These are phyloP conservation scores for Medicago arabica DNA, from an alignment of 306 rosid genomes.

Conservation along the genomic window DNA sequence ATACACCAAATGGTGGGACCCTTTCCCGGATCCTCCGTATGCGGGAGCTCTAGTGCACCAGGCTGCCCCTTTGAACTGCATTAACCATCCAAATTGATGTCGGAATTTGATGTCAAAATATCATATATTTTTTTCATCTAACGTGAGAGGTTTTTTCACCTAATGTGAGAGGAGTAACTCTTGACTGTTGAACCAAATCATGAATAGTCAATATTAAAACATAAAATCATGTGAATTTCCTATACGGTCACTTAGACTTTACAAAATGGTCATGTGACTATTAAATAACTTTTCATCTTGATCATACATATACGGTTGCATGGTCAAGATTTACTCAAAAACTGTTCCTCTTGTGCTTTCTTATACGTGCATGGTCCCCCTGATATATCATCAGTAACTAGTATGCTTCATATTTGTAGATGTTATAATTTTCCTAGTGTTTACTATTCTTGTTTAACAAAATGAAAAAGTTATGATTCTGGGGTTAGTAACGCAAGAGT, in stretches of 20 bases:
- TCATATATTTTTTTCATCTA: too few species aligned
- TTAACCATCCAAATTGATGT: too few species aligned
- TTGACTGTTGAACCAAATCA: not conserved
- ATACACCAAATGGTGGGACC: too few species aligned
- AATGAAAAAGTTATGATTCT: constrained; percentile 25
- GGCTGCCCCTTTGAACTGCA: too few species aligned
- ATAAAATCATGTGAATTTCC: not conserved
- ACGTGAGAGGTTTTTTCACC: not conserved
- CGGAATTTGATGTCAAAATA: too few species aligned
- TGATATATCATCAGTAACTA: not conserved
- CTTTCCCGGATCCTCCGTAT: too few species aligned
- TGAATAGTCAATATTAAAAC: not conserved
- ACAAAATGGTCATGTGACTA: not conserved
- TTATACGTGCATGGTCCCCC: constrained; percentile 16
- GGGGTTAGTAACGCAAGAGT: constrained; percentile 25
- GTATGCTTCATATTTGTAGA: constrained; percentile 10
- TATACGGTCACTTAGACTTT: not conserved
- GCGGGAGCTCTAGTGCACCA: too few species aligned
- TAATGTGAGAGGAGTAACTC: not conserved
- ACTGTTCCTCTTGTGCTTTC: constrained; percentile 6
- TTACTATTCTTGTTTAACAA: constrained; percentile 29
- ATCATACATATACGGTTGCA: not conserved
- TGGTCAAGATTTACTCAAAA: constrained; percentile 1
- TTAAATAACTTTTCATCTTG: not conserved
- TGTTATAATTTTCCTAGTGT: constrained; percentile 6